Evolutionary conservation across 2,329 filamentous ascomycete genomes (phyloP).

Genomic region (Claviceps monticola): DNA sequence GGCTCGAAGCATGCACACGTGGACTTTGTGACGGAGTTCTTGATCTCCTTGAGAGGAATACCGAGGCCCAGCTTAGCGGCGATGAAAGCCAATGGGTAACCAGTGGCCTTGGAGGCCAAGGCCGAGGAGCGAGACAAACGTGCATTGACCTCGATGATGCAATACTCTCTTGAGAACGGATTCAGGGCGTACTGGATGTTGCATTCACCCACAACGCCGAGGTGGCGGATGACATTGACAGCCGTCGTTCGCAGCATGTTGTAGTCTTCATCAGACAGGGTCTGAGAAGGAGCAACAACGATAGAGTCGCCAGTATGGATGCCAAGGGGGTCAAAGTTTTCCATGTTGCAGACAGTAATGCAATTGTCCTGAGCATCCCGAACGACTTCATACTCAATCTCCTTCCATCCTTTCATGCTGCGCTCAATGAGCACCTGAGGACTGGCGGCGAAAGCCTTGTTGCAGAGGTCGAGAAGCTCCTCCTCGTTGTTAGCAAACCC

Average conservation of each 20-base stretch:
- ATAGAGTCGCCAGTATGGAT: slow-evolving; percentile 98
- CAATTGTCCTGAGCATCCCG: slow-evolving; percentile 94
- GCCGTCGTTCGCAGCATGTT: slow-evolving; percentile 97
- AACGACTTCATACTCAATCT: slow-evolving; percentile 97
- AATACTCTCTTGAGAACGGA: slow-evolving; percentile 89
- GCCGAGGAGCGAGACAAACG: slow-evolving; percentile 91
- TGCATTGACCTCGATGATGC: slow-evolving; percentile 98
- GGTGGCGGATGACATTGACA: slow-evolving; percentile 90
- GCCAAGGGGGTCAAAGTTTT: slow-evolving; percentile 96
- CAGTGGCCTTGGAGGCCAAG: slow-evolving; percentile 90
- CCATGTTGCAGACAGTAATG: slow-evolving; percentile 99
- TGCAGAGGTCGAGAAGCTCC: slow-evolving; percentile 75
- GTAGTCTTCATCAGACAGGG: slow-evolving; percentile 93
- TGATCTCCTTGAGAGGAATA: slow-evolving; percentile 91
- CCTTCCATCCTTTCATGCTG: slow-evolving; percentile 99
- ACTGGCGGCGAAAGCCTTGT: slow-evolving; percentile 87
- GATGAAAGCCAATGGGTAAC: slow-evolving; percentile 91
- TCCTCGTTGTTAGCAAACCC: slow-evolving; percentile 84
- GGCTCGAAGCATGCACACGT: slow-evolving; percentile 98
- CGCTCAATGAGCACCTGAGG: slow-evolving; percentile 93
- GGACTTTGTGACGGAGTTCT: slow-evolving; percentile 87
- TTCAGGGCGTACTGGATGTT: slow-evolving; percentile 98
- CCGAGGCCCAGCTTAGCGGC: slow-evolving; percentile 91
- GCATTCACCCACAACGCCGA: slow-evolving; percentile 95
- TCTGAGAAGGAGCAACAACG: slow-evolving; percentile 93